Conservation (phyloP, 2,329 filamentous ascomycete genomes). For the Triangularia setosa region DNA sequence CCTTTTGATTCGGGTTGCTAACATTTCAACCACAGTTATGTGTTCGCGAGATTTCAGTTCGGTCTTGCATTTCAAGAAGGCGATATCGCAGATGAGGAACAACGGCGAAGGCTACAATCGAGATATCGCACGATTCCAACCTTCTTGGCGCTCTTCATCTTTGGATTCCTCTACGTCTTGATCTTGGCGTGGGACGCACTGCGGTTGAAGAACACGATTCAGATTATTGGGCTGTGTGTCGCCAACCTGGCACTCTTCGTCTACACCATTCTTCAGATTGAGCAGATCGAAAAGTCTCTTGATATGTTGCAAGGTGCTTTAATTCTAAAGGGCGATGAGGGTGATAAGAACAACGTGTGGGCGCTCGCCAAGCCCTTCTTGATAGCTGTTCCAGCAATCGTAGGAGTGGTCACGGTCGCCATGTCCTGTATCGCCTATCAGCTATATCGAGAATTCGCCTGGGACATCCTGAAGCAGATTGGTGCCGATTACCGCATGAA, state of each 20-base stretch:
- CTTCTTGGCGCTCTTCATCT: slow-evolving; percentile 94
- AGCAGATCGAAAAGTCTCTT: slow-evolving; percentile 80
- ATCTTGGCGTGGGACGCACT: slow-evolving; percentile 90
- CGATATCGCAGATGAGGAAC: slow-evolving; percentile 19
- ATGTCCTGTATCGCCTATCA: slow-evolving; percentile 85
- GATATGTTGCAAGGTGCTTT: slow-evolving; percentile 42
- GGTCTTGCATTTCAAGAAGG: slow-evolving; percentile 45
- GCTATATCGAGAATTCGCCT: slow-evolving; percentile 96
- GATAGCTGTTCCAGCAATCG: slow-evolving; percentile 79
- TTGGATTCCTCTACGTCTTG: slow-evolving; percentile 90
- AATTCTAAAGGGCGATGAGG: slow-evolving; percentile 39
- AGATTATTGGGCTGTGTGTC: slow-evolving; percentile 89
- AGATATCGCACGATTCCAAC: slow-evolving; percentile 77
- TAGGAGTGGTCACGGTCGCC: slow-evolving; percentile 68
- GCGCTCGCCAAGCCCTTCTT: slow-evolving; percentile 67
- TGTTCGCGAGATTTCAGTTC: slow-evolving; percentile 81
- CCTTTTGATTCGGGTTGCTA: not conserved
- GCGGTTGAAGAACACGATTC: slow-evolving; percentile 94
- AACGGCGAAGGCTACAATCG: slow-evolving; percentile 21
- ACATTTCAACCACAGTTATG: slow-evolving; percentile 57
- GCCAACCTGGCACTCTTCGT: slow-evolving; percentile 90
- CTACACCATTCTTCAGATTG: slow-evolving; percentile 88
- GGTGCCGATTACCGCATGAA: slow-evolving; percentile 96
- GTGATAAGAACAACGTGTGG: slow-evolving; percentile 57
- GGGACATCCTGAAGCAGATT: slow-evolving; percentile 99